These are phyloP conservation scores for Sindora glabra DNA, from an alignment of 306 rosid species.

Conservation along the genomic window DNA sequence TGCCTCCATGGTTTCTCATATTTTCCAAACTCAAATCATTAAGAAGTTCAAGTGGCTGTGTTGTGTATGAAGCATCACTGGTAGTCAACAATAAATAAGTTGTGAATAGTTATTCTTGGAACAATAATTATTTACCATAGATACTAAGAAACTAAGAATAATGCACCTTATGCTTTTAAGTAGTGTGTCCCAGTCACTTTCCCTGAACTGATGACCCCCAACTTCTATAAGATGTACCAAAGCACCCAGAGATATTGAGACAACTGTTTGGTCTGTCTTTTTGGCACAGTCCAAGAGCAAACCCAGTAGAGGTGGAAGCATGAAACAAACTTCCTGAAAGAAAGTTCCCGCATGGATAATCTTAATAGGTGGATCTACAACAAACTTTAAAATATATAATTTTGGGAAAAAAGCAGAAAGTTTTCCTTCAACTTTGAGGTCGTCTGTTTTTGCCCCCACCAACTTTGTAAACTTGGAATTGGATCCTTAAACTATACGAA, in stretches of 20 bases:
- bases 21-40: conserved; percentile 73
- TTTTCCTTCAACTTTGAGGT: no score
- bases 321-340: conserved; percentile 95
- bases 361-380: no score
- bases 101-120: conserved; percentile 8
- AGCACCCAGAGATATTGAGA: conserved; percentile 95
- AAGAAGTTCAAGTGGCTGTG: conserved; percentile 92
- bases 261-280: conserved; percentile 94
- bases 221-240: conserved; percentile 94
- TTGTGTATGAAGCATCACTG: conserved; percentile 94
- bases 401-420: no score
- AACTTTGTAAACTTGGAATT: no score
- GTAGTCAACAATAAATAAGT: conserved; percentile 11
- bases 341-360: conserved; percentile 6
- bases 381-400: no score
- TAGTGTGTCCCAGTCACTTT: conserved; percentile 86
- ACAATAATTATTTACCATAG: background rate
- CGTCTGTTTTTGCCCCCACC: no score
- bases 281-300: conserved; percentile 97
- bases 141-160: conserved; percentile 17
- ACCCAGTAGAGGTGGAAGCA: conserved; percentile 87
- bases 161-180: conserved; percentile 84
- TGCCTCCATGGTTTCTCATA: conserved; percentile 36
- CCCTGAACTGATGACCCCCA: conserved; percentile 98
- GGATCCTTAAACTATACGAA: no score